Evolutionary conservation across 208 protist species (phyloP).

Genomic region (Leishmania guyanensis): DNA sequence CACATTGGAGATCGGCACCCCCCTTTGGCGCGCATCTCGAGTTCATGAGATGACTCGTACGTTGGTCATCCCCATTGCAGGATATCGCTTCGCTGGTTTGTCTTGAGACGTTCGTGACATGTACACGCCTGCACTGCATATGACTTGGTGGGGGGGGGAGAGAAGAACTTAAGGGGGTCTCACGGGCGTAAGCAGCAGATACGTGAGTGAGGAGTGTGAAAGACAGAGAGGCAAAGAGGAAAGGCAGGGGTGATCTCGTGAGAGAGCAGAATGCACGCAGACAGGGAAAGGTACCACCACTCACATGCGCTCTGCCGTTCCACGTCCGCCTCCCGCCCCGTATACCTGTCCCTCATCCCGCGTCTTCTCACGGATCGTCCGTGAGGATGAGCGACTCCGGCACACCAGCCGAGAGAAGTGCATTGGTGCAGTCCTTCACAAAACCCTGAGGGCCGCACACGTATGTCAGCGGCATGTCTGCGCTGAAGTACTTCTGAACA

Average conservation of each 20-base stretch:
- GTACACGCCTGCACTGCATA: background rate
- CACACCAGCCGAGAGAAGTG: constrained; percentile 56
- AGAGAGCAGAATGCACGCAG: background rate
- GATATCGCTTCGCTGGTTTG: background rate
- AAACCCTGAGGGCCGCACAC: constrained; percentile 73
- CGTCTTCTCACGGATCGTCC: constrained; percentile 36
- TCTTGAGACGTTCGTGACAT: background rate
- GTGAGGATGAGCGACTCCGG: constrained; percentile 64
- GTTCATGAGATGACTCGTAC: background rate
- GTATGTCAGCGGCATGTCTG: constrained; percentile 52
- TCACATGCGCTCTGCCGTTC: background rate
- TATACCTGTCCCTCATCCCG: background rate
- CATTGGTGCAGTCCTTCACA: constrained; percentile 38
- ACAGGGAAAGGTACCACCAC: background rate
- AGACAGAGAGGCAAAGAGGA: background rate
- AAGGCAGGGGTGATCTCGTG: background rate
- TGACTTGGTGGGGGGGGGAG: background rate
- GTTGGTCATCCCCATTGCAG: background rate
- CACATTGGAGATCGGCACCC: background rate
- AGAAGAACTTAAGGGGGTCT: background rate
- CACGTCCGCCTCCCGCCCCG: background rate
- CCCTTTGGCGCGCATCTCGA: background rate
- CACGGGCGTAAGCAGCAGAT: background rate
- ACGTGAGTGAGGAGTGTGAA: background rate
- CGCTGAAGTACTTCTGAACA: constrained; percentile 40